Evolutionary conservation across 2,329 filamentous ascomycete species (phyloP), one percentile per base, ranked within the genome.

Genomic region (Cryphonectria parasitica): DNA sequence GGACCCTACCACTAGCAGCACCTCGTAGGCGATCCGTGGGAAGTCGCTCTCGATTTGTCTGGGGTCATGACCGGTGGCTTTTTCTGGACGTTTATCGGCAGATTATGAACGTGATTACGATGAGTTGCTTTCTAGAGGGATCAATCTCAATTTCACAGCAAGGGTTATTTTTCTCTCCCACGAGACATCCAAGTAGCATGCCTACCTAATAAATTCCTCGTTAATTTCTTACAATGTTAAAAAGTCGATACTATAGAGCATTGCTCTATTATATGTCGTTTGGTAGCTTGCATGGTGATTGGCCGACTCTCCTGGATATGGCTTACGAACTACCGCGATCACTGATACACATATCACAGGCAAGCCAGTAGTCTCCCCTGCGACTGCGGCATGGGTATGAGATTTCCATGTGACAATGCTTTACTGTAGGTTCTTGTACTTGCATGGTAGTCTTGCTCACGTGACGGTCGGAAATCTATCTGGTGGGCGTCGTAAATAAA

Each of bases 1-100:
- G 43, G 75, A 76, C 45, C 74, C 77, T n/a, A 52, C 63, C 28
- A 52, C 69, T 25, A 70, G 56, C 25, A 64, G 66, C 69, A 64
- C 56, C 45, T 72, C 67, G 3, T 72, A 64, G 19, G 19, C 63
- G 43, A 31, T 10, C 34, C 25, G 15, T 22, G 22, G 22, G 10
- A 25, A 39, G 7, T 15, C 41, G 7, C 61, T 19, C 8, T 7
- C 54, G 25, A 6, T 62, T 34, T 10, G 6, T 62, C 7, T 36
- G 34, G 25, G 36, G 5, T 36, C 15, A 63, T 6, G 10, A 36
- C 7, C 11, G n/a, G 43, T 13, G 28, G 8, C n/a, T 19, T 41
- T 19, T 10, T 2, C 36, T 45, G 7, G 8, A 39, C 36, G n/a
- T 6, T n/a, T 34, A 65, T 34, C 60, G 41, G 66, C 41, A 64